Conservation (phyloP, 2,329 filamentous ascomycete genomes). For the Alternaria rosae region DNA sequence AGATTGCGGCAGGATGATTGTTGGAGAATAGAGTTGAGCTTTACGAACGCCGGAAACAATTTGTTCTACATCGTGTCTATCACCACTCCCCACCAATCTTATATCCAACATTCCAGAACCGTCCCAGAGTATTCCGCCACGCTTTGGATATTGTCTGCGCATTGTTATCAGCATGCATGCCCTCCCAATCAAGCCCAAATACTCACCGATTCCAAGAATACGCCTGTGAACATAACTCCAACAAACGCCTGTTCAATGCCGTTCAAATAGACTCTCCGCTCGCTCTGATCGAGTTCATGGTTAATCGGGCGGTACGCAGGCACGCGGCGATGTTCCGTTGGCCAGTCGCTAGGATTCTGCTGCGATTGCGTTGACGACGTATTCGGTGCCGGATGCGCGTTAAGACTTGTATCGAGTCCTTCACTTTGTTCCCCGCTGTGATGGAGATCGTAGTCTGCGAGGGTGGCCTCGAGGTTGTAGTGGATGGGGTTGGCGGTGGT, state of each 20-base stretch:
- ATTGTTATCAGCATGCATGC: constrained; percentile 3
- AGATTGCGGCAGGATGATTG: not conserved
- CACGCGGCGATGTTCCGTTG: constrained; percentile 56
- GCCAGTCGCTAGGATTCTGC: constrained; percentile 52
- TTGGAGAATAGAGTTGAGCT: not conserved
- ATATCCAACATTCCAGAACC: constrained; percentile 59
- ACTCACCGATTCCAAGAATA: constrained; percentile 55
- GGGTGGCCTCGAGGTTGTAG: constrained; percentile 47
- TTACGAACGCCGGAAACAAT: not conserved
- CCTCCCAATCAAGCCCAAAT: not conserved
- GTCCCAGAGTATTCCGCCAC: constrained; percentile 61
- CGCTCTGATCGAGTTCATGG: constrained; percentile 50
- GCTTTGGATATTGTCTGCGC: constrained; percentile 52
- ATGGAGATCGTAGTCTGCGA: constrained; percentile 58
- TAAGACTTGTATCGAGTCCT: constrained; percentile 35
- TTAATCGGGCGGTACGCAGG: constrained; percentile 59
- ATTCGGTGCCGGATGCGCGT: constrained; percentile 35
- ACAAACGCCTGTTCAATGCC: constrained; percentile 58
- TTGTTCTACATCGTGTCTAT: not conserved
- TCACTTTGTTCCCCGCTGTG: constrained; percentile 50
- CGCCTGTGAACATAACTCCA: constrained; percentile 59
- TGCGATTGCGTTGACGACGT: constrained; percentile 30
- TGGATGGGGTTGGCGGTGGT: constrained; percentile 52
- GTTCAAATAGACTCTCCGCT: constrained; percentile 56
- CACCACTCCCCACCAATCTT: constrained; percentile 63